Base-by-base conservation (phyloP, 345 rosid species). In the Gossypium australe region DNA sequence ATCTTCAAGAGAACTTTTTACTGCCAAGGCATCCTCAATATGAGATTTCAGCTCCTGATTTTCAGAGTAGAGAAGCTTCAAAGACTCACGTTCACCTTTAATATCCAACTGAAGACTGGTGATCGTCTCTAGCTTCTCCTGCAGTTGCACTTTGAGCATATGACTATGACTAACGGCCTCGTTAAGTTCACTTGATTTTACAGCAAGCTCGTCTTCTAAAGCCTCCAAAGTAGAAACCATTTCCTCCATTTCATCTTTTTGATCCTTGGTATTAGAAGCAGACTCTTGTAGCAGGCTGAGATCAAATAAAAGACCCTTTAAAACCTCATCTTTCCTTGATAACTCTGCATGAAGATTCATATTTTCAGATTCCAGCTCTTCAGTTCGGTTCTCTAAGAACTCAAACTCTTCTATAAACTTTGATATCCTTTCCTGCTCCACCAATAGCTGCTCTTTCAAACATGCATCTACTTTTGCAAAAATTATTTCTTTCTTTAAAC, bases 251-350 rank as follows among this genome's bases (percentile, higher is more conserved):
- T 89, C 89, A 83, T 92, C 98, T 80, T 90, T 90, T 79, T 86
- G 88, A 79, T 95, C 99, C 74, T 80, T 89, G 17, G 85, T 81
- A 73, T 77, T 88, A 65, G 98, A 92, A 70, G 96, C 93, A 77
- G 99, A 91, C 75, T 92, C 99, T 78, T 94, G 99, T 78, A 94
- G 77, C 75, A 91, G 81, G 82, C 96, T 89, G 67, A 92, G 82
- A 82, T 95, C 97, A 86, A 95, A 95, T 78, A 80, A 84, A 75
- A 95, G 77, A 70, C 98, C 99, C 65, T 87, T 85, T 25, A 92
- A 72, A 81, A 95, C 84, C 51, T 90, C 94, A 76, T 95, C 94
- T 77, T 92, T 95, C 86, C 98, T 90, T 60, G 77, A 76, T 81
- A 91, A 75, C 85, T 95, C 96, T 66, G 81, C 83, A 67, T 78